Evolutionary conservation across 139 green algal species (phyloP).

Genomic region (Trebouxia sp.): DNA sequence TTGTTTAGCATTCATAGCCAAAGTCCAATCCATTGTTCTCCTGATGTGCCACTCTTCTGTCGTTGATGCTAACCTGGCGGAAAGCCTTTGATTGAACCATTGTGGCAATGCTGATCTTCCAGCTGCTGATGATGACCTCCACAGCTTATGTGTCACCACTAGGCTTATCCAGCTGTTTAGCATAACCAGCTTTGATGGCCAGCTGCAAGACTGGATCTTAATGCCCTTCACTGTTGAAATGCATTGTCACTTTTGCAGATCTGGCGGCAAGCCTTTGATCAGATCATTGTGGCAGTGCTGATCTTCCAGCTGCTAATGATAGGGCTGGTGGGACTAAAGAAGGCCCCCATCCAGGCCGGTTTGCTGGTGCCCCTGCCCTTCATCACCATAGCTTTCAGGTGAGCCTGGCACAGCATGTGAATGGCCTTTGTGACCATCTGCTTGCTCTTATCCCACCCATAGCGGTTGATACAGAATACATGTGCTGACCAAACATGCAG

Average conservation of each 20-base stretch:
- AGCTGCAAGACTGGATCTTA: background rate
- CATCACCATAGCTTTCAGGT: constrained; percentile 17
- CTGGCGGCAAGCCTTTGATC: constrained; percentile 59
- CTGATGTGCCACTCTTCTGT: too few species aligned
- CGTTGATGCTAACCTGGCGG: constrained; percentile 44
- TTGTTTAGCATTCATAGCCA: too few species aligned
- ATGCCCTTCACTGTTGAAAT: background rate
- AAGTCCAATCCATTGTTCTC: too few species aligned
- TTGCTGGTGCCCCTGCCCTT: constrained; percentile 30
- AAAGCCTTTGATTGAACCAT: constrained; percentile 65
- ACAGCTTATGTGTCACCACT: too few species aligned
- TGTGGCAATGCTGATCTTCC: constrained; percentile 61
- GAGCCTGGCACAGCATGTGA: background rate
- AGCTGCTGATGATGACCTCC: constrained; percentile 70
- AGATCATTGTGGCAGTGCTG: constrained; percentile 61
- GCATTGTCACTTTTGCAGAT: constrained; percentile 31
- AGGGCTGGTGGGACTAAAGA: constrained; percentile 64
- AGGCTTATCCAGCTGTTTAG: background rate
- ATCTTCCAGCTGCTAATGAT: constrained; percentile 74
- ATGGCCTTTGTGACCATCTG: background rate
- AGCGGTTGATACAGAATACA: too few species aligned
- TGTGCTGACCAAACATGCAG: too few species aligned
- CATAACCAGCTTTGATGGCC: background rate
- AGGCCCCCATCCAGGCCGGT: background rate
- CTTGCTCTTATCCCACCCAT: too few species aligned